Evolutionary conservation across 306 rosid genomes (phyloP).

Genomic region (Prunus dulcis): DNA sequence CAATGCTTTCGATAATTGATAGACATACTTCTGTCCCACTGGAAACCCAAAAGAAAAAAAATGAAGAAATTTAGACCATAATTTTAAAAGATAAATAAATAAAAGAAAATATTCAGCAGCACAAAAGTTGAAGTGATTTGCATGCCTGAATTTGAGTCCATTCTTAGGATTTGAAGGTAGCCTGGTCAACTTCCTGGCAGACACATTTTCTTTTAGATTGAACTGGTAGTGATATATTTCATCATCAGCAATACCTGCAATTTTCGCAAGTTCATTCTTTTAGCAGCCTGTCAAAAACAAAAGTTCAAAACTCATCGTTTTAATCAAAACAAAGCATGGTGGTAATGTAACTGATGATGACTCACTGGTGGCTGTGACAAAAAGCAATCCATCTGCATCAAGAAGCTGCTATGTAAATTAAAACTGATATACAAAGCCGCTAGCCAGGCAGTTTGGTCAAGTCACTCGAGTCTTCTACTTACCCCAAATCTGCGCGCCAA

Average conservation of each 20-base stretch:
- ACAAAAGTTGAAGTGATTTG: constrained; percentile 10
- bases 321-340: neutral
- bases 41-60: constrained; percentile 17
- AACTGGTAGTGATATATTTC: constrained; percentile 50
- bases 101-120: neutral
- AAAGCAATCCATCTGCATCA: constrained; percentile 73
- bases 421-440: neutral
- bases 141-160: constrained; percentile 81
- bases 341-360: neutral
- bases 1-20: constrained; percentile 39
- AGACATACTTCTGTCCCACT: constrained; percentile 87
- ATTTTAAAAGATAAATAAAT: neutral
- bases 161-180: constrained; percentile 63
- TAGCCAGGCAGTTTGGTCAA: neutral
- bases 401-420: neutral
- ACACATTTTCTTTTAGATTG: constrained; percentile 49
- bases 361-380: constrained; percentile 80
- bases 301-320: neutral
- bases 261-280: constrained; percentile 1
- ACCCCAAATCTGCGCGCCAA: constrained; percentile 59
- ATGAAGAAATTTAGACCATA: constrained; percentile 7
- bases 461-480: constrained; percentile 32
- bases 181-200: constrained; percentile 45
- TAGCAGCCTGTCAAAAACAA: neutral
- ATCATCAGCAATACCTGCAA: constrained; percentile 55